These are phyloP conservation scores for Rhodotorula sp. DNA, from an alignment of 1,284 basidiomycete species.

Conservation along the genomic window DNA sequence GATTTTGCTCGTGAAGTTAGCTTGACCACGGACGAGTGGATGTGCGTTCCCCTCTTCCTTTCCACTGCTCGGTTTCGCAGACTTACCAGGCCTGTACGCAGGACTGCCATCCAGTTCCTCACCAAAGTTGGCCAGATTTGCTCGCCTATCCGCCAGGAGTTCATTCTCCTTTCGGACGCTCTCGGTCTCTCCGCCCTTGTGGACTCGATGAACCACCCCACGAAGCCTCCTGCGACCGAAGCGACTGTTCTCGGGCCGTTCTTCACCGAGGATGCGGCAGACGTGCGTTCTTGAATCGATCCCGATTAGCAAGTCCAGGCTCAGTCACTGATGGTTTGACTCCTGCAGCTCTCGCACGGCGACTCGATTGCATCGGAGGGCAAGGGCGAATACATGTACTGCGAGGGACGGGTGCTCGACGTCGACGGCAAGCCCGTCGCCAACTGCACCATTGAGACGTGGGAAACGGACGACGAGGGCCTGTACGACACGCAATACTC, in stretches of 20 bases:
- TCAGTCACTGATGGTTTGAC: too few relatives aligned
- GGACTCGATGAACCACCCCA: slow-evolving; percentile 70
- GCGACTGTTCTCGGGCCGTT: slow-evolving; percentile 76
- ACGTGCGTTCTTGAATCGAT: slow-evolving; percentile 54
- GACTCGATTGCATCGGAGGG: slow-evolving; percentile 72
- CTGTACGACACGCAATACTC: slow-evolving; percentile 57
- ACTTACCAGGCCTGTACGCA: slow-evolving; percentile 15
- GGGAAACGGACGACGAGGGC: slow-evolving; percentile 75
- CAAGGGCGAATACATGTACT: slow-evolving; percentile 76
- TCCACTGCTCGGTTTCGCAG: too few relatives aligned
- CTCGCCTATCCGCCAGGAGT: slow-evolving; percentile 63
- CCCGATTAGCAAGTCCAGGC: not conserved
- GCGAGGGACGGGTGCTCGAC: slow-evolving; percentile 62
- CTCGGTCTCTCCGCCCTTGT: slow-evolving; percentile 75
- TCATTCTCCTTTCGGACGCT: slow-evolving; percentile 75
- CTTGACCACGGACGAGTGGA: slow-evolving; percentile 80
- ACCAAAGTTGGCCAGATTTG: slow-evolving; percentile 70
- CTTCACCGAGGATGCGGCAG: slow-evolving; percentile 72
- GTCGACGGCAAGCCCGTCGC: slow-evolving; percentile 65
- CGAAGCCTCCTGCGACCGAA: slow-evolving; percentile 55
- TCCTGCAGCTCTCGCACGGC: slow-evolving; percentile 56
- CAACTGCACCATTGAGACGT: slow-evolving; percentile 70
- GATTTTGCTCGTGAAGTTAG: slow-evolving; percentile 68
- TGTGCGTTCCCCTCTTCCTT: slow-evolving; percentile 48
- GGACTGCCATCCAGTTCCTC: slow-evolving; percentile 67